phyloP scores from a whole-genome alignment of 2,329 filamentous ascomycete species.

The Calycina herbarum region DNA sequence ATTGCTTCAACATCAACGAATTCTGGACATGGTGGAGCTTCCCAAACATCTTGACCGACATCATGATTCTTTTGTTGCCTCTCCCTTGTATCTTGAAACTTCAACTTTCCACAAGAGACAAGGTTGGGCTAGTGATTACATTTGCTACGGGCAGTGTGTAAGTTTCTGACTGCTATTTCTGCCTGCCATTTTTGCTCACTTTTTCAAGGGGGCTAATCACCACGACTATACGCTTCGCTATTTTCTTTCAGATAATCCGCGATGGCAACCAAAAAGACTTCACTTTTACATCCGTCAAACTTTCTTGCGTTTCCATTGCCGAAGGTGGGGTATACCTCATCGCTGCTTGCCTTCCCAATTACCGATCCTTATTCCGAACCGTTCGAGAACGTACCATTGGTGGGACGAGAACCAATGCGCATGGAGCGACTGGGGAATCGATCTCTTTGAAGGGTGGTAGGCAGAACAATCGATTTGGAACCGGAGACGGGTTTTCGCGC shows the following conservation, averaged over 20 bases:
- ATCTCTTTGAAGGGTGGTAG: no score
- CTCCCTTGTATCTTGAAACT: conserved; percentile 1
- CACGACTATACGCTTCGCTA: neutral
- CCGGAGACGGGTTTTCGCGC: conserved; percentile 15
- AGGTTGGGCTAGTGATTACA: conserved; percentile 1
- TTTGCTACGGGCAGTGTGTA: neutral
- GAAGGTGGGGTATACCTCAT: conserved; percentile 5
- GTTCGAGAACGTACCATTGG: conserved; percentile 10
- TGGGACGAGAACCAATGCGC: no score
- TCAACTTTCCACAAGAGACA: neutral
- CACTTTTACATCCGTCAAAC: neutral
- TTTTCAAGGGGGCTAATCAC: neutral
- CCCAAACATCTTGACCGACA: neutral
- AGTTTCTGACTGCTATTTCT: neutral
- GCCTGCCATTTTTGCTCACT: neutral
- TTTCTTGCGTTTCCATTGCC: neutral
- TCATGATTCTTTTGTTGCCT: neutral
- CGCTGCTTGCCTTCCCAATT: conserved; percentile 5
- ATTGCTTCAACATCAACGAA: neutral
- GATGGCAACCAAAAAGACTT: neutral
- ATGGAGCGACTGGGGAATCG: no score
- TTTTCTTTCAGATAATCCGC: neutral
- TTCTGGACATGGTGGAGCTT: neutral
- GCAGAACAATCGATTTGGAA: no score
- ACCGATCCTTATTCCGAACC: neutral